These are phyloP conservation scores for Boletus insuetus DNA, from an alignment of 768 basidiomycete genomes.

Conservation along the genomic window DNA sequence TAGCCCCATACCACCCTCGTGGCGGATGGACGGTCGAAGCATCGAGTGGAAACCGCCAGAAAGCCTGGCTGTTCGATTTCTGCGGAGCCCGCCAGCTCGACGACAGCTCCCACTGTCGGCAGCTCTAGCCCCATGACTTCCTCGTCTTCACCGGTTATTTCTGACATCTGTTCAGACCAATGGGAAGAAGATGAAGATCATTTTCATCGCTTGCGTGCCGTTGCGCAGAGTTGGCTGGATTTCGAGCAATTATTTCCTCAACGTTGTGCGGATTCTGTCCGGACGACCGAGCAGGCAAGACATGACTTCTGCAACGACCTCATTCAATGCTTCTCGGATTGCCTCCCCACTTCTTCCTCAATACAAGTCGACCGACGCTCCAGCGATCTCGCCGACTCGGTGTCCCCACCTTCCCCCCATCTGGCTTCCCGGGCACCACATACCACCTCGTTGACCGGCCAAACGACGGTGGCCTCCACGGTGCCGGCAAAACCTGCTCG, in stretches of 20 bases:
- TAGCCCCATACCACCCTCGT: conserved; percentile 8
- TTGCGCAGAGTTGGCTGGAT: conserved; percentile 9
- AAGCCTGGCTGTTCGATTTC: neutral
- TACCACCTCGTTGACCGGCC: neutral
- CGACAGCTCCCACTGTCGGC: neutral
- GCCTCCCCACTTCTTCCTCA: neutral
- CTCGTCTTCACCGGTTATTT: neutral
- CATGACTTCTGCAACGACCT: conserved; percentile 7
- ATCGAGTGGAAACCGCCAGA: neutral
- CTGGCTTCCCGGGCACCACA: neutral
- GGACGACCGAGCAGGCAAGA: conserved; percentile 4
- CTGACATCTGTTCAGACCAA: neutral
- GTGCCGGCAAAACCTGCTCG: neutral
- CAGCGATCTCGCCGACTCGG: neutral
- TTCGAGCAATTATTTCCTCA: neutral
- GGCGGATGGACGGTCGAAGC: conserved; percentile 1
- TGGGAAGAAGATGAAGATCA: neutral
- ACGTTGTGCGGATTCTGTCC: neutral
- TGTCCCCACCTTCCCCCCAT: neutral
- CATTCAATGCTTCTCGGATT: neutral
- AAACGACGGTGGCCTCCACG: neutral
- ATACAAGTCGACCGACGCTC: neutral
- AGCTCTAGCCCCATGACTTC: no score
- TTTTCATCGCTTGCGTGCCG: neutral
- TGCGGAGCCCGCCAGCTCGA: neutral